These are phyloP conservation scores for Hypericum perforatum DNA, from an alignment of 345 rosid species.

Conservation along the genomic window DNA sequence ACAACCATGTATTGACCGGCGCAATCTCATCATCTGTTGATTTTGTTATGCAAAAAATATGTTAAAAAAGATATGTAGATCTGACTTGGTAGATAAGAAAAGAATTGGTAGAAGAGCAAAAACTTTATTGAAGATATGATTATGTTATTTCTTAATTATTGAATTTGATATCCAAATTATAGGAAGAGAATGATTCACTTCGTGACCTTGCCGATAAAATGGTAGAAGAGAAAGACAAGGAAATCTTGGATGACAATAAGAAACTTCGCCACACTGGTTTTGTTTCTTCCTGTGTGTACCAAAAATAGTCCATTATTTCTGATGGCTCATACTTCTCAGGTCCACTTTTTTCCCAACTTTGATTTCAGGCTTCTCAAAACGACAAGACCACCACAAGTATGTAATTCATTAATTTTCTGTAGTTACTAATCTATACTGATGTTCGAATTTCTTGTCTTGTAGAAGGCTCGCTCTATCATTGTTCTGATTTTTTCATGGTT, in stretches of 20 bases:
- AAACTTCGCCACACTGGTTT: conserved; percentile 62
- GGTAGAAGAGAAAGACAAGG: conserved; percentile 82
- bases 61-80: too few species aligned
- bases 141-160: conserved; percentile 12
- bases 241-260: conserved; percentile 67
- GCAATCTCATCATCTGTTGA: too few species aligned
- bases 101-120: too few species aligned
- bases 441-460: neutral
- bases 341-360: conserved; percentile 6
- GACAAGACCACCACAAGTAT: conserved; percentile 48
- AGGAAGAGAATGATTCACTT: conserved; percentile 86
- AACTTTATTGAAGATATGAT: too few species aligned
- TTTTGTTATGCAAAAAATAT: too few species aligned
- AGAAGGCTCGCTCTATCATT: neutral
- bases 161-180: conserved; percentile 20
- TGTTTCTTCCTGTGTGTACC: conserved; percentile 13
- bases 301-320: conserved; percentile 4
- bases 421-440: neutral
- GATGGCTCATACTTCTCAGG: conserved; percentile 11
- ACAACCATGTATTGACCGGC: too few species aligned
- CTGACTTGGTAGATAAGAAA: too few species aligned
- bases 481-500: neutral
- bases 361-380: conserved; percentile 51
- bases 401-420: neutral
- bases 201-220: conserved; percentile 88